Evolutionary conservation across 192 early-diverging fungal species (phyloP), one percentile per base, ranked within the genome.

Genomic region (Ambispora gerdemannii): DNA sequence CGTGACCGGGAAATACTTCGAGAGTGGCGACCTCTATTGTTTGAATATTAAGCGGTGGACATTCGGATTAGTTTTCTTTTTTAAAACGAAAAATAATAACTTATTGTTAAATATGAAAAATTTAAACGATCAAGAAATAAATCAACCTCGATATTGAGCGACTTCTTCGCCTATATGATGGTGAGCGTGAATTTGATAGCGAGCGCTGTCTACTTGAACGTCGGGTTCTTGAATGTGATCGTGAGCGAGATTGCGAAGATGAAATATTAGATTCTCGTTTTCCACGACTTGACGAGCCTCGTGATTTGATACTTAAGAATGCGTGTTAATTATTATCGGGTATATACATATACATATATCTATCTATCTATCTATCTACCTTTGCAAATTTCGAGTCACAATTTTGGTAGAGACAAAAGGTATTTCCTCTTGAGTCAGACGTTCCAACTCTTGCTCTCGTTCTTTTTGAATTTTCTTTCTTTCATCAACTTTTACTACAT

Each of bases 401-500:
- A 7, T 6, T 27, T 24, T 6, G 20, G 53, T 4, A 4, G 20
- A 13, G 4, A 13, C 8, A 6, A 24, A n/a, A 32, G 52, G 63
- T 13, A 34, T 66, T 32, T 59, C 52, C 2, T 59, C 63, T 61
- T 75, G 38, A 43, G 38, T 49, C 15, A 75, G 52, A 20, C 67
- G 47, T 30, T 80, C 75, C 25, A 73, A 67, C 15, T 77, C 67
- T 27, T 53, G 49, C 49, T 80, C 70, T 25, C 53, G 76, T 70
- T 77, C 75, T 38, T 80, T 80, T 32, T 68, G 35, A 19, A 62
- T 34, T 67, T 67, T 73, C n/a, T 65, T 66, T 15, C 62, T 28
- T 63, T 77, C 73, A 67, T 77, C 76, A 11, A 67, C 72, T 66
- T 75, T 33, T 50, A 80, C 78, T 80, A 63, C 31, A 55, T 19